Base-by-base conservation (phyloP, 1,284 basidiomycete genomes). In the Trametes sp. region DNA sequence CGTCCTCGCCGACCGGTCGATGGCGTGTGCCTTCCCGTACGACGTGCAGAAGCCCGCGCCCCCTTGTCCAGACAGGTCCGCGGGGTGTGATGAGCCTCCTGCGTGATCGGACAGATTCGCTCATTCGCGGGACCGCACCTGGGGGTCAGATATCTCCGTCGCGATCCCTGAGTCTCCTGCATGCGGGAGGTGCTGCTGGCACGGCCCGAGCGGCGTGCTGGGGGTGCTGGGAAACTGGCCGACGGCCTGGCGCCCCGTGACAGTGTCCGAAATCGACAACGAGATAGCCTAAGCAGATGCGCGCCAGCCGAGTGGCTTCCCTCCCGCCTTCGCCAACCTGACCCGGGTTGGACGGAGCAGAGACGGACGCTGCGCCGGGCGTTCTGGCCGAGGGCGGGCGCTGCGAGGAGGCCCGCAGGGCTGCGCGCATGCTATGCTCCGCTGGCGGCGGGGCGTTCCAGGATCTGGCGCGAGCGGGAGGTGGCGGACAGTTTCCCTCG, bases 241-340 rank as follows among this genome's bases (percentile, higher is more conserved):
- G 59, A 51, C 16, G 10, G 19, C 54, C 55, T 63, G 64, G 62
- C 60, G 41, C 62, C 61, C 66, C 59, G 61, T 59, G 66, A 31
- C 28, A 50, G 26, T n/a, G 13, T 42, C 41, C 44, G 49, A 46
- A 53, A 24, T 42, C 54, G 42, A 57, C 59, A n/a, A 35, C 59
- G 56, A 68, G 67, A 68, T 68, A 65, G 67, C 63, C 67, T 68
- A 68, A 64, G 62, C 31, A 54, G 64, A 68, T 68, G 67, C 48
- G 62, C 54, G 59, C 63, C 61, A 63, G 51, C n/a, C 23, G 57
- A 5, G 33, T 44, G 63, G 56, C 46, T 28, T 36, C 26, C 38
- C 51, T 45, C 52, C 56, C 44, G 54, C 26, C 53, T 63, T 64
- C 63, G 60, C 58, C 45, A 52, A 23, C 36, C 36, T 44, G 46